Percentiles rank a stretch among this genome's conserved stretches.
These are phyloP conservation scores for Rhizophagus clarus DNA, from an alignment of 192 early-diverging fungal species.

Conservation along the genomic window DNA sequence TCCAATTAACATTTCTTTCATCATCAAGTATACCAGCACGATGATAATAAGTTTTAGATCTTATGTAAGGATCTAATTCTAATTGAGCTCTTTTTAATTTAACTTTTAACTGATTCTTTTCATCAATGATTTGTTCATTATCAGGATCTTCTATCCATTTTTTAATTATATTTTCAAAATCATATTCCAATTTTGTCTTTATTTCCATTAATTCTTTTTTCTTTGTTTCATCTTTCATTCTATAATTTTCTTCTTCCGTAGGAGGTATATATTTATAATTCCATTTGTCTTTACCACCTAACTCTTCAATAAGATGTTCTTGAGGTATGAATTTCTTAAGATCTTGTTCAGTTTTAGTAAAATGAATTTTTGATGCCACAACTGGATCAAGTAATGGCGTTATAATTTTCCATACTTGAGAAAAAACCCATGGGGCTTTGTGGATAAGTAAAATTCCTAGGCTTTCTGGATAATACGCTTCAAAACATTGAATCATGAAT, in stretches of 20 bases:
- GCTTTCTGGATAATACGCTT: slow-evolving; percentile 90
- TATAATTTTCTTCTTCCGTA: slow-evolving; percentile 36
- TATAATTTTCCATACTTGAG: slow-evolving; percentile 82
- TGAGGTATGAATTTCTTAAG: slow-evolving; percentile 64
- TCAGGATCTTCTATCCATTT: slow-evolving; percentile 48
- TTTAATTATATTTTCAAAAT: slow-evolving; percentile 50
- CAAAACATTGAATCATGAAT: slow-evolving; percentile 77
- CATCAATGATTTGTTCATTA: slow-evolving; percentile 34
- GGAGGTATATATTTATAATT: slow-evolving; percentile 52
- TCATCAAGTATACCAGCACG: slow-evolving; percentile 39
- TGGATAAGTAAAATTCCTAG: slow-evolving; percentile 82
- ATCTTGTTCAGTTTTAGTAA: slow-evolving; percentile 65
- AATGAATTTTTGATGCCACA: slow-evolving; percentile 83
- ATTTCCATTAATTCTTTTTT: slow-evolving; percentile 40
- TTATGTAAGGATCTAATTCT: slow-evolving; percentile 49
- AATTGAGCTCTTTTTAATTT: slow-evolving; percentile 49
- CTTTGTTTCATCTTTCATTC: slow-evolving; percentile 48
- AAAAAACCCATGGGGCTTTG: slow-evolving; percentile 88
- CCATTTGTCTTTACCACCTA: slow-evolving; percentile 63
- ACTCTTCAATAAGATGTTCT: slow-evolving; percentile 56
- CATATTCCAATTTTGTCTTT: slow-evolving; percentile 38
- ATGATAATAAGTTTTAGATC: slow-evolving; percentile 45
- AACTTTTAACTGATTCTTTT: slow-evolving; percentile 45
- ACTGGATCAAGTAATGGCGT: slow-evolving; percentile 86
- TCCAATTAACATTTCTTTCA: slow-evolving; percentile 36